These are phyloP conservation scores for Crithidia acanthocephali DNA, from an alignment of 208 protist species.

Conservation along the genomic window DNA sequence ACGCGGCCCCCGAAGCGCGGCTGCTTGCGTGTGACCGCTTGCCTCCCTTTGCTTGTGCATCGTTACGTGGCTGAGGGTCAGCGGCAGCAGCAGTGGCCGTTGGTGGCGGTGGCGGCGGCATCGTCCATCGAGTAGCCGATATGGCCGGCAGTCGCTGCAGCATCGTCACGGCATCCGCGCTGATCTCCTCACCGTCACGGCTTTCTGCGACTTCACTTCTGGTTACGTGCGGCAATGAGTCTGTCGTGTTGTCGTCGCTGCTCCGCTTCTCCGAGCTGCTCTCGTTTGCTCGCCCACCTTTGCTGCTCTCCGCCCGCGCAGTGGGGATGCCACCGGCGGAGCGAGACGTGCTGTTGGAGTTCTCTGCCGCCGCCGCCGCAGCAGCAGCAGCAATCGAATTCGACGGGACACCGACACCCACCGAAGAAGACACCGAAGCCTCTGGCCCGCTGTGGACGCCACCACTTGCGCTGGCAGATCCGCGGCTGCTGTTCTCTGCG, in stretches of 20 bases:
- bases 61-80: too few relatives aligned
- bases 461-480: background rate
- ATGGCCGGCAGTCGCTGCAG: slow-evolving; percentile 45
- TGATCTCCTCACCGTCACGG: background rate
- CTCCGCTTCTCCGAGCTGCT: slow-evolving; percentile 9
- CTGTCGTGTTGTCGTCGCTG: slow-evolving; percentile 29
- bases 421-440: background rate
- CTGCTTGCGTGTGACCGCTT: too few relatives aligned
- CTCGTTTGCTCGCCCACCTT: too few relatives aligned
- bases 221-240: too few relatives aligned
- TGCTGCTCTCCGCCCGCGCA: background rate
- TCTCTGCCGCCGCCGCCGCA: slow-evolving; percentile 2
- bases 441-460: too few relatives aligned
- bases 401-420: too few relatives aligned
- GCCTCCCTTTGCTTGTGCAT: too few relatives aligned
- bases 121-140: slow-evolving; percentile 24
- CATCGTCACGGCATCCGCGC: slow-evolving; percentile 49
- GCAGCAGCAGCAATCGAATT: background rate
- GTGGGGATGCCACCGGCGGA: background rate
- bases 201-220: background rate
- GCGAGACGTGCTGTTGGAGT: slow-evolving; percentile 8
- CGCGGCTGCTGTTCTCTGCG: background rate
- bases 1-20: too few relatives aligned
- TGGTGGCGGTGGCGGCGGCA: too few relatives aligned
- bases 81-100: too few relatives aligned